phyloP scores from a whole-genome alignment of 2,329 filamentous ascomycete genomes.

The Erysiphe neolycopersici region DNA sequence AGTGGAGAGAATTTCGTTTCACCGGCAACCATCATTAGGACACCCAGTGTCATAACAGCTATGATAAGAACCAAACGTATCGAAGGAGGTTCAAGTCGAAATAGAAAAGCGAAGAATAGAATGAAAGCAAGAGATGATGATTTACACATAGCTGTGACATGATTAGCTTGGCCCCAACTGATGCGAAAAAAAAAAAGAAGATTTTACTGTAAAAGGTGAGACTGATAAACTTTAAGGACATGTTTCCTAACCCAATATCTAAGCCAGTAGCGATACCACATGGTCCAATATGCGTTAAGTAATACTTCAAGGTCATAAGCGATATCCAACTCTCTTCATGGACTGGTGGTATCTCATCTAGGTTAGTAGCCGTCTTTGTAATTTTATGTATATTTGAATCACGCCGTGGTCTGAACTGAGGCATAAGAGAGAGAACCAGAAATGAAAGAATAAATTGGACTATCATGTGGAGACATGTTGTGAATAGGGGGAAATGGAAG shows the following conservation, averaged over 20 bases:
- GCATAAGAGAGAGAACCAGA: conserved; percentile 56
- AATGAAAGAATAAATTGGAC: conserved; percentile 69
- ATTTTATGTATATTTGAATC: conserved; percentile 8
- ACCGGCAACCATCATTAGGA: conserved; percentile 95
- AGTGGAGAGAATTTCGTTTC: conserved; percentile 70
- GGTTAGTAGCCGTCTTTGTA: conserved; percentile 4
- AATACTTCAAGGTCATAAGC: conserved; percentile 76
- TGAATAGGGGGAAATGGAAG: conserved; percentile 87
- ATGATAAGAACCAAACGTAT: conserved; percentile 72
- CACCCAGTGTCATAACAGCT: conserved; percentile 68
- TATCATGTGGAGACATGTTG: conserved; percentile 82
- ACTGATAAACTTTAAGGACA: conserved; percentile 83
- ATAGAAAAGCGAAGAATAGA: conserved; percentile 79
- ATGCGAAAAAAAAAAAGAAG: background rate
- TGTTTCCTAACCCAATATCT: conserved; percentile 90
- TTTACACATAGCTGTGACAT: conserved; percentile 65
- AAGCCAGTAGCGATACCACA: conserved; percentile 82
- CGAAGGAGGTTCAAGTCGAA: conserved; percentile 70
- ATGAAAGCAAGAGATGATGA: conserved; percentile 90
- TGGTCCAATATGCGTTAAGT: conserved; percentile 70
- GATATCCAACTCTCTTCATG: conserved; percentile 13
- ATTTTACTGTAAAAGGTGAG: conserved; percentile 81
- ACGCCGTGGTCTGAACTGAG: conserved; percentile 45
- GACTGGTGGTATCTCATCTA: conserved; percentile 1
- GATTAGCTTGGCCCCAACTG: conserved; percentile 2